Evolutionary conservation across 2,329 filamentous ascomycete genomes (phyloP), one percentile per base, ranked within the genome.

Genomic region (Balansia obtecta): DNA sequence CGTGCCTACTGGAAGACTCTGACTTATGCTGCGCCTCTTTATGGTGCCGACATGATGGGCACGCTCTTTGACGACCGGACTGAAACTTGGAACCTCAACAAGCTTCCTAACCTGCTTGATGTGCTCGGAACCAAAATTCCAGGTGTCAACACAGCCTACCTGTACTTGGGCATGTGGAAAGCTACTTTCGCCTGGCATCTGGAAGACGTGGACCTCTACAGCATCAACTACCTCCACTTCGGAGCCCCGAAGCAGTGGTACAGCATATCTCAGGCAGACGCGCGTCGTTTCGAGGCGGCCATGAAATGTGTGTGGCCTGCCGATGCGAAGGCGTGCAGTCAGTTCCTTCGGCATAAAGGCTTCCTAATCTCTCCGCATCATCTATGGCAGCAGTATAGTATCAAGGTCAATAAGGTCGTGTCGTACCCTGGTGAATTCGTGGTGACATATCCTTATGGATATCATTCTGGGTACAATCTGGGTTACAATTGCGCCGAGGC

Each of bases 121-220:
- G 88, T 96, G 4, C 75, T 98, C 2, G 93, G 93, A 7, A 91
- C 89, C 50, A 95, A 96, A 59, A 88, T 98, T 9, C 94, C 93
- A 3, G 93, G 93, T 57, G 94, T 98, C 62, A 98, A 98, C 62
- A 98, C 91, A 1, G 91, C 93, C 2, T 98, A 98, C 63, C 79
- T 98, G 1, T 98, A 98, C 63, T 76, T 98, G 53, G 93, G 93
- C 42, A 98, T 98, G 93, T 98, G 93, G 93, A 97, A 97, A 68
- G 91, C 93, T 12, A 97, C 93, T 0, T 98, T 98, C 65, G 93
- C 93, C 9, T 98, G 93, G 93, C 93, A 98, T 76, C 71, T 98
- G 49, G 93, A 98, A 65, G 93, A 98, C 64, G 91, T 98, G 41
- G 93, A 98, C 70, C 79, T 98, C 4, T 98, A 98, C 80, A 97